These are phyloP conservation scores for Fusarium staphyleae DNA, from an alignment of 2,329 filamentous ascomycete genomes.

Conservation along the genomic window DNA sequence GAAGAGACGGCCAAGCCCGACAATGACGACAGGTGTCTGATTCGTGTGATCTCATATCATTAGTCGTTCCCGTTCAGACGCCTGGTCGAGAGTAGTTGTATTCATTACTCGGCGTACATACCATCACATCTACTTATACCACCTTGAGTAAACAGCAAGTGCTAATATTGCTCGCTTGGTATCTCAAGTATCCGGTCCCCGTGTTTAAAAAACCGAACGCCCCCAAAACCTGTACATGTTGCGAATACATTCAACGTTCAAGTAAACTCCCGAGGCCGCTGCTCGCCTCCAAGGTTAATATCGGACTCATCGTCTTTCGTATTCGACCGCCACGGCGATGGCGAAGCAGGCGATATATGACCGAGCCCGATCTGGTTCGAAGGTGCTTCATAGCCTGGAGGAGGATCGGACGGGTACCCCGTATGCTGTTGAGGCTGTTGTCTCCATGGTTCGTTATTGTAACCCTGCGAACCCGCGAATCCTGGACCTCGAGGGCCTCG, in stretches of 20 bases:
- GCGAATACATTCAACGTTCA: conserved; percentile 20
- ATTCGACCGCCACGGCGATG: conserved; percentile 39
- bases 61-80: background rate
- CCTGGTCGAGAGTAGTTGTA: background rate
- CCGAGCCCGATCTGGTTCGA: conserved; percentile 44
- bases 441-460: conserved; percentile 44
- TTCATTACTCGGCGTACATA: background rate
- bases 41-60: conserved; percentile 5
- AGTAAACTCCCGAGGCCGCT: conserved; percentile 46
- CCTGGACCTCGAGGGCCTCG: conserved; percentile 26
- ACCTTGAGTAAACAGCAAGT: too few species aligned
- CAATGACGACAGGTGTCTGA: background rate
- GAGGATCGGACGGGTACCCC: conserved; percentile 40
- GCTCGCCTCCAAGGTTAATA: conserved; percentile 42
- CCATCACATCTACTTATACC: too few species aligned
- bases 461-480: conserved; percentile 31
- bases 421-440: conserved; percentile 32
- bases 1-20: background rate
- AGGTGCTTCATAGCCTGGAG: conserved; percentile 46
- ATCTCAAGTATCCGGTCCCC: too few species aligned
- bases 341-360: conserved; percentile 36
- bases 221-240: conserved; percentile 4
- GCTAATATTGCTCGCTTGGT: too few species aligned
- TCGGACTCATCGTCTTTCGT: conserved; percentile 44
- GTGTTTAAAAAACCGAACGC: conserved; percentile 26